Conservation (phyloP, 495 filamentous ascomycete genomes). For the Podospora conica region DNA sequence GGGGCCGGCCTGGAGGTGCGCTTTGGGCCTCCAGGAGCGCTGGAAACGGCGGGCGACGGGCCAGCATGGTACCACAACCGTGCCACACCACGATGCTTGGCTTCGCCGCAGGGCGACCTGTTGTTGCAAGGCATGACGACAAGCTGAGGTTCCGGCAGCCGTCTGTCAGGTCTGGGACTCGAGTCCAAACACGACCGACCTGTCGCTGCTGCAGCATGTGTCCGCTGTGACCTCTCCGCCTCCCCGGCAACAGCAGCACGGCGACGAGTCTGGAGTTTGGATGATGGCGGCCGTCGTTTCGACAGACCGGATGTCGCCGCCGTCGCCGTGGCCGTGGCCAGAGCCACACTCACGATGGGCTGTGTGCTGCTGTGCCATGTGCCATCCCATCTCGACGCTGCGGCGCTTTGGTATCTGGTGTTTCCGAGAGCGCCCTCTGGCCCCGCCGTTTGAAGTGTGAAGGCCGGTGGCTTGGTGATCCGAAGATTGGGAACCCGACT, state of each 20-base stretch:
- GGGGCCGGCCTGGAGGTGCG: constrained; percentile 9
- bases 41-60: constrained; percentile 14
- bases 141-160: constrained; percentile 26
- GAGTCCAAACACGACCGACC: constrained; percentile 11
- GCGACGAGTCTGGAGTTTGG: constrained; percentile 15
- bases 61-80: constrained; percentile 20
- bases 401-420: constrained; percentile 3
- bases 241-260: not conserved
- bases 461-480: not conserved
- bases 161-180: constrained; percentile 9
- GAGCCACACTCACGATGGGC: not conserved
- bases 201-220: constrained; percentile 3
- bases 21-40: constrained; percentile 17
- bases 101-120: constrained; percentile 16
- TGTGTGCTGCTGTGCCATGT: not conserved
- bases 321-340: not conserved
- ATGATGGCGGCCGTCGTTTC: constrained; percentile 4
- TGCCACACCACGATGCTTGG: constrained; percentile 18
- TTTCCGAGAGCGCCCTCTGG: not conserved
- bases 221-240: constrained; percentile 3
- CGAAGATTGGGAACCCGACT: not conserved
- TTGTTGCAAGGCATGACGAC: constrained; percentile 25
- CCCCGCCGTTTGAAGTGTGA: not conserved
- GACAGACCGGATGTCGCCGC: not conserved
- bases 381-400: constrained; percentile 6